These are phyloP conservation scores for Brasilioporus rufonigricans DNA, from an alignment of 768 basidiomycete species.

Conservation along the genomic window DNA sequence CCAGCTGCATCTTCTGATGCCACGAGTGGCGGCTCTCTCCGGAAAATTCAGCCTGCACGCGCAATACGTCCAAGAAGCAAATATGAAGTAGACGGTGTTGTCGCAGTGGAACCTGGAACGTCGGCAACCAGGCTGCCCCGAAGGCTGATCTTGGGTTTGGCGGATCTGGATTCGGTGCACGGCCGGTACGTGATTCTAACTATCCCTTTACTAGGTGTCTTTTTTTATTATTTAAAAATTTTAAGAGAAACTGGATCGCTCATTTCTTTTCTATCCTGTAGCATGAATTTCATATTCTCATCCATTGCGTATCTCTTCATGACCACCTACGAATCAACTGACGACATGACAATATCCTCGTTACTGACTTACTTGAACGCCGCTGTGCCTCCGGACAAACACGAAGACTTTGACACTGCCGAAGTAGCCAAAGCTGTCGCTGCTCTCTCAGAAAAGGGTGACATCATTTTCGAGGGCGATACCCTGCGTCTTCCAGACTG, in stretches of 20 bases:
- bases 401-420: constrained; percentile 77
- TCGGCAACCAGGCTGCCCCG: constrained; percentile 24
- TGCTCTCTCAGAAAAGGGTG: constrained; percentile 44
- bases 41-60: constrained; percentile 26
- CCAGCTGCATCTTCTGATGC: constrained; percentile 17
- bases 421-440: constrained; percentile 60
- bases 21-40: constrained; percentile 3
- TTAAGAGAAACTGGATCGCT: constrained; percentile 5
- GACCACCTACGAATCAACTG: constrained; percentile 62
- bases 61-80: constrained; percentile 27
- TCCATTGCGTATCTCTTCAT: constrained; percentile 64
- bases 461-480: constrained; percentile 53
- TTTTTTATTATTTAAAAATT: too few relatives aligned
- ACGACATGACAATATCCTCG: constrained; percentile 69
- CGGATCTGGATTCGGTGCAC: constrained; percentile 56
- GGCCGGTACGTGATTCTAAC: constrained; percentile 51
- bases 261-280: constrained; percentile 23
- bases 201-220: neutral
- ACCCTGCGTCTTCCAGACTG: constrained; percentile 30
- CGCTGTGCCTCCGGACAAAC: constrained; percentile 73
- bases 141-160: constrained; percentile 36
- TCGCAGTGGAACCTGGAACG: constrained; percentile 13
- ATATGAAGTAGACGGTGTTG: constrained; percentile 22
- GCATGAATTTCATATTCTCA: constrained; percentile 56
- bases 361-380: constrained; percentile 72